Evolutionary conservation across 371 early-diverging fungal genomes (phyloP), one percentile per base, ranked within the genome.

Genomic region (Mucor plumbeus): DNA sequence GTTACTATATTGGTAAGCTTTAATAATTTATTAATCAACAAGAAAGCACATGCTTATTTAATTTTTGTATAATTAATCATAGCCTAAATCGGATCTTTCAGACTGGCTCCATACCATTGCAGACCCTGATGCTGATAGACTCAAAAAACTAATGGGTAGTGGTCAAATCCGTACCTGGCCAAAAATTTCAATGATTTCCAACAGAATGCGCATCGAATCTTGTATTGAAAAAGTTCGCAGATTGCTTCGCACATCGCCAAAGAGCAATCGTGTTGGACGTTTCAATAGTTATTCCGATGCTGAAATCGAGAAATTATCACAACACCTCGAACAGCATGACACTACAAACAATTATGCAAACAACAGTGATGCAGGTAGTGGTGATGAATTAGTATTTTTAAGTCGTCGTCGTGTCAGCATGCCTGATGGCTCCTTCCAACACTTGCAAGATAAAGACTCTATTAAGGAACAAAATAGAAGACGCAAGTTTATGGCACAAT

Each of bases 111-210:
- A 86, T 31, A 84, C 93, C 15, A 64, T 95, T 13, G 72, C 83
- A 0, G 94, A 95, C 72, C 97, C 97, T 1, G 82, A 81, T 38
- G 74, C 77, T 41, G 77, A 81, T 14, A 75, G 91, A 38, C 67
- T 95, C 41, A 70, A 66, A 31, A 73, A 81, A 54, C 86, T 88
- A 64, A 81, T 95, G 59, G 60, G 71, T 7, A 80, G 73, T 5
- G 96, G 95, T 8, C 79, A 85, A 58, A 66, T 75, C 19, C 84
- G 85, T 36, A 90, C 94, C 0, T 96, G 90, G 89, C 94, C 96
- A 0, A 92, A 91, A 62, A 70, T 97, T 7, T 85, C 87, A 39
- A 90, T 92, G 90, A 91, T 97, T 47, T 71, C 81, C 7, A 90
- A 94, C 64, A 86, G 96, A 11, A 79, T 92, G 85, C 70, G 80